Evolutionary conservation across 1,284 basidiomycete species (phyloP).

Genomic region (Filobasidium uniguttulatum): DNA sequence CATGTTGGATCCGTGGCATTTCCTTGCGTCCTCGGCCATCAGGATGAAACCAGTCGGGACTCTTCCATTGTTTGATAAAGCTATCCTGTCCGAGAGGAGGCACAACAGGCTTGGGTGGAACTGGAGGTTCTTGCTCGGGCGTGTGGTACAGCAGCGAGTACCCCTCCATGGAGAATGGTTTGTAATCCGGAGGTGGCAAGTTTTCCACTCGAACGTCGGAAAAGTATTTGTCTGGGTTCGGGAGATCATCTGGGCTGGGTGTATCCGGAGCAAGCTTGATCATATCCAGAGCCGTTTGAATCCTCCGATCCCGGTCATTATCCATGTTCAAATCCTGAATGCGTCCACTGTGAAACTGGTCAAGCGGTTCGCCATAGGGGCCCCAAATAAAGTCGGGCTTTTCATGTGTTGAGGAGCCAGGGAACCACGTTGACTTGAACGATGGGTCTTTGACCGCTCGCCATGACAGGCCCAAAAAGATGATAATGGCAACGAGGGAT

Average conservation of each 20-base stretch:
- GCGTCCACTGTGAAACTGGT: too few relatives aligned
- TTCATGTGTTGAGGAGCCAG: too few relatives aligned
- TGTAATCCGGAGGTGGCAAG: constrained; percentile 12
- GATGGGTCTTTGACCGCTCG: neutral
- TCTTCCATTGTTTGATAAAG: constrained; percentile 24
- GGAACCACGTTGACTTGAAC: too few relatives aligned
- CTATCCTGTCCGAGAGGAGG: constrained; percentile 15
- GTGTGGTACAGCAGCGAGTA: constrained; percentile 23
- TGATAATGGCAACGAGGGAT: neutral
- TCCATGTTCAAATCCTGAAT: too few relatives aligned
- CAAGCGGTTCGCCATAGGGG: too few relatives aligned
- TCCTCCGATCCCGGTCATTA: neutral
- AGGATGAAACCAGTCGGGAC: constrained; percentile 16
- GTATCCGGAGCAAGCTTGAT: constrained; percentile 9
- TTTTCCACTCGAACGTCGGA: constrained; percentile 21
- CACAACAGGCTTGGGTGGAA: constrained; percentile 1
- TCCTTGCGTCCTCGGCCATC: constrained; percentile 18
- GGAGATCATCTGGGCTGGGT: constrained; percentile 13
- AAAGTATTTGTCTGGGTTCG: constrained; percentile 20
- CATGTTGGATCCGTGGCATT: constrained; percentile 24
- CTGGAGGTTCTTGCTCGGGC: constrained; percentile 5
- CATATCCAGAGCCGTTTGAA: neutral
- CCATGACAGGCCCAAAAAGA: neutral
- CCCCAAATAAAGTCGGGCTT: too few relatives aligned
- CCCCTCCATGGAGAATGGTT: constrained; percentile 20